Conservation (phyloP, 2,329 filamentous ascomycete species). For the Colletotrichum kahawae region DNA sequence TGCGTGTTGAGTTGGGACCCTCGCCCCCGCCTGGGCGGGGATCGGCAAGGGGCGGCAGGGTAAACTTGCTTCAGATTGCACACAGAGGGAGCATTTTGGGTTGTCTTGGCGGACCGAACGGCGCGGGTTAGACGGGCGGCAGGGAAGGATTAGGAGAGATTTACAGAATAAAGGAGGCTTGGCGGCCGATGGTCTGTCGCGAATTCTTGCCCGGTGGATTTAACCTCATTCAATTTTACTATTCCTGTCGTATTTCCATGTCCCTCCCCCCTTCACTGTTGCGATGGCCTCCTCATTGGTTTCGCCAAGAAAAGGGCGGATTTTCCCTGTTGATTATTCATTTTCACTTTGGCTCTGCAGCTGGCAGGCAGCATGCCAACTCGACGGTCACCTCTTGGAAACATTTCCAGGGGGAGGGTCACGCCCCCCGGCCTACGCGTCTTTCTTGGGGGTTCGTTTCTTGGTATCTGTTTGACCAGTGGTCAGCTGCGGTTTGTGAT, state of each 20-base stretch:
- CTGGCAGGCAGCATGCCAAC: background rate
- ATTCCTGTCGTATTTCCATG: background rate
- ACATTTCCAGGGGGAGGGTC: background rate
- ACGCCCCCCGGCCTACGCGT: background rate
- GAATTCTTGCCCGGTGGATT: background rate
- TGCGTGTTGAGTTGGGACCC: background rate
- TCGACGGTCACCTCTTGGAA: background rate
- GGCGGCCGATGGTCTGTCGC: background rate
- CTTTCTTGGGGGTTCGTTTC: background rate
- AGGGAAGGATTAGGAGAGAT: conserved; percentile 16
- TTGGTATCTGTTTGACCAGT: background rate
- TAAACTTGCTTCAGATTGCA: conserved; percentile 8
- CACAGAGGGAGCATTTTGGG: background rate
- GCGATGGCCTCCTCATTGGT: background rate
- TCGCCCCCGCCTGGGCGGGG: background rate
- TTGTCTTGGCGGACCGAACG: background rate
- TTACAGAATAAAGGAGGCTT: background rate
- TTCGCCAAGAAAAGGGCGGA: background rate
- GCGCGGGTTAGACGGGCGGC: background rate
- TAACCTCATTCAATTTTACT: background rate
- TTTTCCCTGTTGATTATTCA: background rate
- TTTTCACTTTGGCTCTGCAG: background rate
- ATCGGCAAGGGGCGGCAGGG: background rate
- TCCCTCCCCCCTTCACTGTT: background rate
- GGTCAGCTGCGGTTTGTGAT: background rate